phyloP scores from a whole-genome alignment of 176 grass and related monocot species.

The Secale cereale region DNA sequence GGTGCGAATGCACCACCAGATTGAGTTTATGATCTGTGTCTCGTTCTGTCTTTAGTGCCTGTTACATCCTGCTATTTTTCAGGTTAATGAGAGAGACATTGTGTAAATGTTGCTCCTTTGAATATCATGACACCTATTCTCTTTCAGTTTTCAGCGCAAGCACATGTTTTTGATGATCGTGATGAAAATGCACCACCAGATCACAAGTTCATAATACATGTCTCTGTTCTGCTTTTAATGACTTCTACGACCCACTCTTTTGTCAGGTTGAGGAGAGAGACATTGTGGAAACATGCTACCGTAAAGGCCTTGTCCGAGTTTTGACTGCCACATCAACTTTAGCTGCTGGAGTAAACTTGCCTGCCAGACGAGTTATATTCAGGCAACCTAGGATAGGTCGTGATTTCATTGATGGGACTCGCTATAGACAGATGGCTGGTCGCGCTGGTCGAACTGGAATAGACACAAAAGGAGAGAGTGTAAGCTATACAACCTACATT shows the following conservation, averaged over 20 bases:
- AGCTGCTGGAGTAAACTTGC: constrained; percentile 98
- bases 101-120: constrained; percentile 41
- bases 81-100: constrained; percentile 95
- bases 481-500: constrained; percentile 42
- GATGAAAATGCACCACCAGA: not conserved
- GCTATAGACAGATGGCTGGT: constrained; percentile 97
- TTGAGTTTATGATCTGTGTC: not conserved
- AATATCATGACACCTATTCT: constrained; percentile 1
- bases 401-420: constrained; percentile 97
- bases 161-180: not conserved
- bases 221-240: constrained; percentile 8
- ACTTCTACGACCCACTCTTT: constrained; percentile 6
- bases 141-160: constrained; percentile 15
- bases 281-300: constrained; percentile 93
- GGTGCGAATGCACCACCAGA: not conserved
- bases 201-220: not conserved
- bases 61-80: constrained; percentile 23
- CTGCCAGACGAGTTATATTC: constrained; percentile 95
- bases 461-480: constrained; percentile 97
- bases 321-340: constrained; percentile 96
- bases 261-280: constrained; percentile 95
- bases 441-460: constrained; percentile 98
- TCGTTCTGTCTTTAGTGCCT: constrained; percentile 19
- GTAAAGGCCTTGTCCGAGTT: constrained; percentile 85
- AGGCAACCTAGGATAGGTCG: constrained; percentile 85